phyloP scores from a whole-genome alignment of 345 rosid genomes.

The Hibiscus tridactylites region DNA sequence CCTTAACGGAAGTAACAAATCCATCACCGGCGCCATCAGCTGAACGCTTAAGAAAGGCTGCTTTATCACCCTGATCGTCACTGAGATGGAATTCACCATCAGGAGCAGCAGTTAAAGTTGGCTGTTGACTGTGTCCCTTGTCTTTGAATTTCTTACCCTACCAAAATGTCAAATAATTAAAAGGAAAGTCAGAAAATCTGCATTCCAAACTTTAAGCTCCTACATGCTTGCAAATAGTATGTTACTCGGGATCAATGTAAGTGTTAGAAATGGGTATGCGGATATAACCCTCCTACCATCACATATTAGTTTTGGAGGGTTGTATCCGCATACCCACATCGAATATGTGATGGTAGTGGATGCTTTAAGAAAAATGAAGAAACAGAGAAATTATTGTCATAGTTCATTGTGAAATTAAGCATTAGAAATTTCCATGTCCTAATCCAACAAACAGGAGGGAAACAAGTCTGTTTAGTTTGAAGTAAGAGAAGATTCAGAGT shows the following conservation, averaged over 20 bases:
- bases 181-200: neutral
- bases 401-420: neutral
- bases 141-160: constrained; percentile 97
- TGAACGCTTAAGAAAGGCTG: constrained; percentile 67
- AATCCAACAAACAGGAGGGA: neutral
- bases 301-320: neutral
- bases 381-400: neutral
- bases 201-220: neutral
- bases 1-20: constrained; percentile 80
- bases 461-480: no score
- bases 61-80: constrained; percentile 72
- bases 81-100: constrained; percentile 60
- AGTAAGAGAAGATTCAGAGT: neutral
- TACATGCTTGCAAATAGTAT: neutral
- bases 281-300: no score
- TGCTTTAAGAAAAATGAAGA: neutral
- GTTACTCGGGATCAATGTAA: neutral
- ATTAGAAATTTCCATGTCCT: neutral
- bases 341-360: neutral
- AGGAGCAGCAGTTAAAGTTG: constrained; percentile 34
- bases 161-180: constrained; percentile 18
- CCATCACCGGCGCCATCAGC: constrained; percentile 99
- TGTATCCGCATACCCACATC: neutral
- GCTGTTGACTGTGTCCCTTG: constrained; percentile 47
- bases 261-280: neutral